Base-by-base conservation (phyloP, 495 filamentous ascomycete species). In the Jackrogersella minutella region DNA sequence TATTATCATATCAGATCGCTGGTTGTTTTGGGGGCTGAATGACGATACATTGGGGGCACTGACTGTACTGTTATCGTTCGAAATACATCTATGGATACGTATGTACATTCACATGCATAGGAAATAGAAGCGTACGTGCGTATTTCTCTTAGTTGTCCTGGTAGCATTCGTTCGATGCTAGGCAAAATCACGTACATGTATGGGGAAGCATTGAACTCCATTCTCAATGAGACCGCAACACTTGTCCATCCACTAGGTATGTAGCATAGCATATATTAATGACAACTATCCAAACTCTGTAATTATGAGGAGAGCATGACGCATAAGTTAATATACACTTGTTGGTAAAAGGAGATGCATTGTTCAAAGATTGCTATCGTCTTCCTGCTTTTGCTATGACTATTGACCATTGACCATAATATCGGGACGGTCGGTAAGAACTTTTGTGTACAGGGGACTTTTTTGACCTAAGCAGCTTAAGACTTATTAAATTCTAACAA, bases 251-350 rank as follows among this genome's bases (percentile, higher is more conserved):
- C 34, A 56, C 9, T 34, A 57, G 40, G 13, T 26, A 46, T 46
- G 64, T 62, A 68, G 49, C 44, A 68, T 63, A 33, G 41, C 41
- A 63, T 59, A 68, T 57, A 62, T 61, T 62, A 61, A 61, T 55
- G 30, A 57, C 50, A 57, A 46, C 24, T 43, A 59, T 54, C 55
- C 30, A 64, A 43, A 60, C 26, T 60, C 51, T 61, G 61, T 60
- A 61, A 65, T 61, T 43, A 47, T 51, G 19, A 59, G 31, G 36
- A 57, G 22, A 28, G 34, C 51, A 52, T 46, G 24, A 58, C 43
- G 61, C 61, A 65, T 69, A 47, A 62, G 31, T 47, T 28, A 53
- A 65, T 43, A 39, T 52, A 46, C 41, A n/a, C n/a, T n/a, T 40
- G 46, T 58, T 59, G 36, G 50, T 46, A 22, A 44, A 54, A 26